Base-by-base conservation (phyloP, 441 rosid species). In the Euphorbia schlechtendalii region DNA sequence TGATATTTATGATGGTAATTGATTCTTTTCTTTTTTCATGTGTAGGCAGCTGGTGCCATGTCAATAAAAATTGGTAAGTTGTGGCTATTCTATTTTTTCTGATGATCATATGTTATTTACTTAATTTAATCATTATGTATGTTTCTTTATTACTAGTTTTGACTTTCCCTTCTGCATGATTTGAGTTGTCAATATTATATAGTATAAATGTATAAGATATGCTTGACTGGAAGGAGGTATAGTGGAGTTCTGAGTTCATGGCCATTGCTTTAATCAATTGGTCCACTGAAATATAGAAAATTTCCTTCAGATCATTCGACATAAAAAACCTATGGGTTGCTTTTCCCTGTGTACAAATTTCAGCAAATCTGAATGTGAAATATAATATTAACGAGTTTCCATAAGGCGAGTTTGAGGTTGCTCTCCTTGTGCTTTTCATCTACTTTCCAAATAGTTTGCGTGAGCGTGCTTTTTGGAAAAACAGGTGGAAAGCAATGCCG, bases 21-120 rank as follows among this genome's bases (percentile, higher is more conserved):
- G 34, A 32, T 32, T 32, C 34, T 32, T 3, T 53, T 68, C 41
- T 69, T 68, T 61, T 54, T 55, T 57, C 48, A 52, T 63, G 32
- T 74, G 61, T 86, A 94, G 98, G 98, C 99, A 4, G 96, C 98
- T 51, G 98, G 96, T 65, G 94, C 96, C 65, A 70, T 94, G 80
- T 89, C 96, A 27, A 85, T 94, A 66, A 86, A 87, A 81, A 91
- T 89, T 64, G 98, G 99, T 94, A 71, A 87, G 98, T 75, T 41
- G 67, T 66, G 38, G 24, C 46, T 32, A 2, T 49, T 46, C 53
- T 11, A 71, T 54, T 57, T 15, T 12, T 9, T 53, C 25, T 51
- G 38, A 27, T 45, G 10, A 3, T 11, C 18, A 15, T 17, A 27
- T 2, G 8, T 45, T 8, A 27, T n/a, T n/a, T n/a, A n/a, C n/a